Percentiles rank a stretch among this genome's conserved stretches.
phyloP scores from a whole-genome alignment of 2,329 filamentous ascomycete species.

The Akanthomyces lecanii region DNA sequence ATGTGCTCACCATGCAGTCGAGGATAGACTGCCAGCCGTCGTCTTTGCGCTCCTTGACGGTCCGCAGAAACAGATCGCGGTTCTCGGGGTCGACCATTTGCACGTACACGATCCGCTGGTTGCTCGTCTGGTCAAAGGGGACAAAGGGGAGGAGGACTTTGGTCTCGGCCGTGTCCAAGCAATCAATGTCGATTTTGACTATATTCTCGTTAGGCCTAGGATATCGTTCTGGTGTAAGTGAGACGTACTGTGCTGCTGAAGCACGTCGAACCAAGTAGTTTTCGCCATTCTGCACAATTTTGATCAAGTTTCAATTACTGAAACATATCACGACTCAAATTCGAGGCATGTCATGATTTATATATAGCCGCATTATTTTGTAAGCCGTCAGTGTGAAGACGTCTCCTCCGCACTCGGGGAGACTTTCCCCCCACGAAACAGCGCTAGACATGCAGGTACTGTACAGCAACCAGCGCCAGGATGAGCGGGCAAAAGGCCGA shows the following conservation, averaged over 20 bases:
- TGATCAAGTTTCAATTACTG: background rate
- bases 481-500: background rate
- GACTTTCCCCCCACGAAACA: background rate
- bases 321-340: background rate
- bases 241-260: slow-evolving; percentile 7
- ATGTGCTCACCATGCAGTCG: slow-evolving; percentile 27
- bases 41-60: slow-evolving; percentile 17
- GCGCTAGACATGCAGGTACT: slow-evolving; percentile 14
- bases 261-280: slow-evolving; percentile 9
- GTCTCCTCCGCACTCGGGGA: background rate
- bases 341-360: background rate
- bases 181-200: slow-evolving; percentile 15
- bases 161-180: slow-evolving; percentile 25
- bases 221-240: background rate
- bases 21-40: slow-evolving; percentile 22
- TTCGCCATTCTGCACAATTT: background rate
- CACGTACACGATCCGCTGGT: slow-evolving; percentile 5
- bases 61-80: slow-evolving; percentile 3
- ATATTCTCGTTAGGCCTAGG: background rate
- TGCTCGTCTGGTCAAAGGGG: slow-evolving; percentile 12
- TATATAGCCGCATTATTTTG: background rate
- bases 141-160: slow-evolving; percentile 5
- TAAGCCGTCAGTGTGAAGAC: background rate
- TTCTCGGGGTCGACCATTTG: slow-evolving; percentile 11
- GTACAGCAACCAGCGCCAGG: slow-evolving; percentile 2